phyloP scores from a whole-genome alignment of 129 eudicot genomes.

The Gnaphalium uliginosum region DNA sequence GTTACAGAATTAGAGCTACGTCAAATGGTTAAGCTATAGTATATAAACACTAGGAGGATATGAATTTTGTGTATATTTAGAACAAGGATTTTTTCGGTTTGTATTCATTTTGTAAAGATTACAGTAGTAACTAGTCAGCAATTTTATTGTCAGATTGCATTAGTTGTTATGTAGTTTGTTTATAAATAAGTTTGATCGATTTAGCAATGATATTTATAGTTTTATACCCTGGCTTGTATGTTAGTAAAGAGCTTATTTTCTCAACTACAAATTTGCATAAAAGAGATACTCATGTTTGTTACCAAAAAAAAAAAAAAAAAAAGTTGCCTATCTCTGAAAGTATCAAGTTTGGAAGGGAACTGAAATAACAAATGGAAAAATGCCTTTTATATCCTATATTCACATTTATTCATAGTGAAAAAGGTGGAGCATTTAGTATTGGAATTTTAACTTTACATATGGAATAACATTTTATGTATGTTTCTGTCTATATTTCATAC shows the following conservation, averaged over 20 bases:
- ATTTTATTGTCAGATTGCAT: too few relatives aligned
- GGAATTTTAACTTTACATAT: not conserved
- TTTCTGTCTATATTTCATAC: not conserved
- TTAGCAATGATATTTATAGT: not conserved
- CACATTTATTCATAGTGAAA: not conserved
- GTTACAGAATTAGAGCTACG: not conserved
- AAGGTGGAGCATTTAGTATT: not conserved
- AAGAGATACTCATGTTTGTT: not conserved
- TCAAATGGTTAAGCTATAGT: not conserved
- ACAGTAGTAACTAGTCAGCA: not conserved
- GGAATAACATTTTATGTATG: not conserved
- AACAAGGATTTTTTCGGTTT: not conserved
- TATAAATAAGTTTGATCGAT: too few relatives aligned
- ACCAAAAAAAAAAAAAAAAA: not conserved
- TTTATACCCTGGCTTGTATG: constrained; percentile 1
- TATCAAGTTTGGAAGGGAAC: not conserved
- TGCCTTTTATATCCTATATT: not conserved
- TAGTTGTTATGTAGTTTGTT: not conserved
- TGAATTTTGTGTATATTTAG: not conserved
- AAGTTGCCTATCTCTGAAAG: not conserved
- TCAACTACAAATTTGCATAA: not conserved
- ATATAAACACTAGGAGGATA: not conserved
- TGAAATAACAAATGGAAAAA: not conserved
- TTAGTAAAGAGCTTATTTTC: not conserved
- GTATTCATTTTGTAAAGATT: not conserved